phyloP scores from a whole-genome alignment of 306 rosid genomes.

The Cucumis cinereus region DNA sequence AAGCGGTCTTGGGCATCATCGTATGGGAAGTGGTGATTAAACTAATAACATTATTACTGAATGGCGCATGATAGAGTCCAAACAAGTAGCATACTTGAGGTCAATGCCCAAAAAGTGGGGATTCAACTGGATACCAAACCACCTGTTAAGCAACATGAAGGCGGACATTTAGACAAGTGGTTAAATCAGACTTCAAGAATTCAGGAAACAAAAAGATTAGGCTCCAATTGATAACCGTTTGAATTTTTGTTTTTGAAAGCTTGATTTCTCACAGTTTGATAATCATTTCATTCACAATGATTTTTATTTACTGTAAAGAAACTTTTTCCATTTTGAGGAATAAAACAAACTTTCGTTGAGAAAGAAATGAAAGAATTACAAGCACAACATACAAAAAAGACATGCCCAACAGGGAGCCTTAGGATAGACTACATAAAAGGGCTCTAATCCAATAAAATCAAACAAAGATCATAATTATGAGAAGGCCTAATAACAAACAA shows the following conservation, averaged over 20 bases:
- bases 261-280: too few relatives aligned
- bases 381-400: too few relatives aligned
- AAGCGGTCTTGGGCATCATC: background rate
- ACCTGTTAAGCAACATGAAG: constrained; percentile 33
- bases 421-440: too few relatives aligned
- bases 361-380: too few relatives aligned
- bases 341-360: too few relatives aligned
- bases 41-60: background rate
- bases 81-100: constrained; percentile 74
- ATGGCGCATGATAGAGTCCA: background rate
- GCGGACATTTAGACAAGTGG: background rate
- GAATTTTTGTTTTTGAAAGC: background rate
- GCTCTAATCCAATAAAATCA: too few relatives aligned
- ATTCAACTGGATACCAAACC: constrained; percentile 95
- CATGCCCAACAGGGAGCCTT: too few relatives aligned
- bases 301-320: too few relatives aligned
- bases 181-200: background rate
- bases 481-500: too few relatives aligned
- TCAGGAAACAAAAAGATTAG: background rate
- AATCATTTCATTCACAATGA: too few relatives aligned
- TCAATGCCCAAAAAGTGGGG: constrained; percentile 84
- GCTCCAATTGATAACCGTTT: background rate
- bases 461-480: too few relatives aligned
- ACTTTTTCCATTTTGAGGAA: too few relatives aligned
- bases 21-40: background rate